phyloP scores from a whole-genome alignment of 257 asterid species.

The Rehmannia glutinosa region DNA sequence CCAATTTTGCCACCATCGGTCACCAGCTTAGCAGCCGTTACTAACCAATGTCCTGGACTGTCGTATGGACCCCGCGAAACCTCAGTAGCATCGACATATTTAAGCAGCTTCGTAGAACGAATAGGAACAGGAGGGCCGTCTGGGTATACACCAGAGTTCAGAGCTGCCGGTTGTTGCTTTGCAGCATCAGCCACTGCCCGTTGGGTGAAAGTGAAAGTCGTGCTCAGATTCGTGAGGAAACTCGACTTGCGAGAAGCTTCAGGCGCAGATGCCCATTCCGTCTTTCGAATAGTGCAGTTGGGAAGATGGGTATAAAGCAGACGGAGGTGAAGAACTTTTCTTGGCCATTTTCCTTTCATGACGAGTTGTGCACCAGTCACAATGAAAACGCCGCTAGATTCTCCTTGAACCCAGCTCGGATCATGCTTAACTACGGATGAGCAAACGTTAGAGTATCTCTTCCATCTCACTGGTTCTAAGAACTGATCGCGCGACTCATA shows the following conservation, averaged over 20 bases:
- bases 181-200: constrained; percentile 52
- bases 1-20: constrained; percentile 82
- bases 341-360: constrained; percentile 87
- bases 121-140: constrained; percentile 92
- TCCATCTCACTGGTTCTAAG: constrained; percentile 88
- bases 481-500: constrained; percentile 56
- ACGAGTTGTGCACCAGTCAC: constrained; percentile 91
- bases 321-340: constrained; percentile 82
- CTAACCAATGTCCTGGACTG: constrained; percentile 95
- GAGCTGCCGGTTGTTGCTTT: constrained; percentile 56
- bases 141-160: constrained; percentile 91
- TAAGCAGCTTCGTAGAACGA: constrained; percentile 67
- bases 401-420: constrained; percentile 61
- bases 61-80: constrained; percentile 85
- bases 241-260: constrained; percentile 64
- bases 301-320: constrained; percentile 71
- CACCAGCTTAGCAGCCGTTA: constrained; percentile 86
- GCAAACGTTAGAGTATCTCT: constrained; percentile 71
- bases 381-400: constrained; percentile 55
- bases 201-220: constrained; percentile 84
- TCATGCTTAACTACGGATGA: constrained; percentile 72
- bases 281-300: constrained; percentile 65
- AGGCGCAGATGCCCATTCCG: constrained; percentile 92
- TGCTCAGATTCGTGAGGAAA: constrained; percentile 78
- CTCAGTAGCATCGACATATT: constrained; percentile 68